Evolutionary conservation across 331 rosid genomes (phyloP), one percentile per base, ranked within the genome.

Genomic region (Malus hybrid): DNA sequence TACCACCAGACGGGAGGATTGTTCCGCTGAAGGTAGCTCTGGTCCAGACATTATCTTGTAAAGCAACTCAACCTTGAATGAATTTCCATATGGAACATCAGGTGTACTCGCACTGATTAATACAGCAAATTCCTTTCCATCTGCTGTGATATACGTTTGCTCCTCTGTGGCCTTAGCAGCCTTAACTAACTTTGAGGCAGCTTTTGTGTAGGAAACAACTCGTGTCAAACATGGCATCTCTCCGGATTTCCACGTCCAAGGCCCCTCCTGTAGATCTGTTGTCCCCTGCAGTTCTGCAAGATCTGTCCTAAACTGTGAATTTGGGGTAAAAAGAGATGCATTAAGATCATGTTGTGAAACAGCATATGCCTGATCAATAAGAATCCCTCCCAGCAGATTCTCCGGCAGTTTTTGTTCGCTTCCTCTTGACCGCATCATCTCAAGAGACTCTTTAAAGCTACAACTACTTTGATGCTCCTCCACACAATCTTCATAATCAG

Each of bases 11-110:
- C 65, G 87, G 16, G 97, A 86, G 24, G 87, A 78, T 69, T 81
- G 80, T 70, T 85, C 90, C 66, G 85, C 93, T 56, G 88, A 86
- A 65, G 89, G 74, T 72, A 73, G 55, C 70, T 86, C 92, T 57
- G 82, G 86, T 65, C 88, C 89, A 6, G 89, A 88, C 80, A 78
- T 75, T 86, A 94, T 87, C 96, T 88, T 90, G 90, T 90, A 92
- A 81, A 94, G 95, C 79, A 94, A 71, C 80, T 92, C 92, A 31
- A 85, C 76, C 77, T 67, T 83, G 82, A 94, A 94, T 20, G 90
- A 36, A 79, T 77, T 88, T n/a, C 99, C 99, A 74, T 80, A 88
- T 34, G 95, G 97, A 20, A 87, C 99, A 56, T 94, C 97, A 0
- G 99, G 96, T 7, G 97, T 90, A 75, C 83, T 81, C 39, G 87